Base-by-base conservation (phyloP, 345 rosid genomes). In the Luvunga scandens region DNA sequence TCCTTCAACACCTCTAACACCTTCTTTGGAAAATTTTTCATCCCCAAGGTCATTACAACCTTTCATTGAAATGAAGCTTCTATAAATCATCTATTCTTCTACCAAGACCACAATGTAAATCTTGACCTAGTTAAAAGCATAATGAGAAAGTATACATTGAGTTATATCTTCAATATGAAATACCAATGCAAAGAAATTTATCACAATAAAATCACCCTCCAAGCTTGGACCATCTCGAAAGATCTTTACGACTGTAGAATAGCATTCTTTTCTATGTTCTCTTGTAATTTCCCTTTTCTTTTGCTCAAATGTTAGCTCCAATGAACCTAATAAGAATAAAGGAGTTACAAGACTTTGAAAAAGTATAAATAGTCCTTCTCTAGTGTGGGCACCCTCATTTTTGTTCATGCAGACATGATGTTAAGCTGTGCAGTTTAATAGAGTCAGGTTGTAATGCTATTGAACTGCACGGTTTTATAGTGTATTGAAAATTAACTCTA, bases 181-280 rank as follows among this genome's bases (percentile, higher is more conserved):
- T 93, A 93, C 98, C 98, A 95, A 79, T 16, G 98, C 95, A 81
- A 95, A 95, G 82, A 93, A 90, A 69, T 91, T 95, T 65, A 95
- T 93, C 85, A 86, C 84, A 74, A 95, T 88, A 78, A 93, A 88
- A 86, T 90, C 97, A 53, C 88, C 85, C 82, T 83, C 87, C 79
- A 89, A 48, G 78, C 80, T 84, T 18, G 90, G 81, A 48, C 74
- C 85, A 34, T 56, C 30, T 66, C 95, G 93, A 16, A 95, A 91
- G 25, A 93, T 86, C 53, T 64, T 85, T 85, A 85, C 79, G 53
- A 83, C 85, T 25, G 88, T 88, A 69, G 78, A 88, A 62, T 68
- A 82, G 83, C 98, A 95, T 81, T 91, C 89, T 84, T 60, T 85
- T 77, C 94, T 88, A 80, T 95, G 98, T 50, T 83, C 83, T 61